A percentile compares a stretch with the other conserved stretches of the same genome.
Conservation (phyloP, 108 stramenopile genomes). For the Cyclotella cryptica region DNA sequence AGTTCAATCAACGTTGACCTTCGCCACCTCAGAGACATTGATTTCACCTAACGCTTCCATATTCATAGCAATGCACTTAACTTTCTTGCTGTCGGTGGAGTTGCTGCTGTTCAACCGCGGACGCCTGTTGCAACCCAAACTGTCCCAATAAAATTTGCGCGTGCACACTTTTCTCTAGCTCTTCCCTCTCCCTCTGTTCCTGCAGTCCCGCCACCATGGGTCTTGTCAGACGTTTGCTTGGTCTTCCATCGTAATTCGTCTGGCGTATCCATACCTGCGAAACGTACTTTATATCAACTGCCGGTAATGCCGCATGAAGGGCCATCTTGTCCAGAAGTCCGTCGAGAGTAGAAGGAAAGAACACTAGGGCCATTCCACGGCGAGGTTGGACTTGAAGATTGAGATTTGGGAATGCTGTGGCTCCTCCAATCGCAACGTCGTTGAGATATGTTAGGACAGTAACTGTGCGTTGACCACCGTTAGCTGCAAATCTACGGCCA, state of each 20-base stretch:
- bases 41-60: not conserved
- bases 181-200: constrained; percentile 41
- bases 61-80: not conserved
- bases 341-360: constrained; percentile 96
- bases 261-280: constrained; percentile 98
- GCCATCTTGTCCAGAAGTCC: constrained; percentile 89
- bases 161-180: constrained; percentile 21
- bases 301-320: constrained; percentile 91
- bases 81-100: constrained; percentile 9
- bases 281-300: constrained; percentile 94
- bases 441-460: constrained; percentile 98
- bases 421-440: constrained; percentile 86
- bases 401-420: constrained; percentile 89
- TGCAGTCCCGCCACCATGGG: constrained; percentile 73
- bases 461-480: constrained; percentile 93
- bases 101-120: constrained; percentile 19
- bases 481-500: constrained; percentile 81
- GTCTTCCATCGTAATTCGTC: constrained; percentile 75
- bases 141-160: constrained; percentile 18
- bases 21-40: not conserved
- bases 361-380: constrained; percentile 90
- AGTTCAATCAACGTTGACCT: constrained; percentile 18
- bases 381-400: constrained; percentile 81
- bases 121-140: constrained; percentile 18
- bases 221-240: constrained; percentile 70